Percentiles rank a stretch among this genome's conserved stretches.
These are phyloP conservation scores for Arachnomyces sp. DNA, from an alignment of 2,329 filamentous ascomycete genomes.

Conservation along the genomic window DNA sequence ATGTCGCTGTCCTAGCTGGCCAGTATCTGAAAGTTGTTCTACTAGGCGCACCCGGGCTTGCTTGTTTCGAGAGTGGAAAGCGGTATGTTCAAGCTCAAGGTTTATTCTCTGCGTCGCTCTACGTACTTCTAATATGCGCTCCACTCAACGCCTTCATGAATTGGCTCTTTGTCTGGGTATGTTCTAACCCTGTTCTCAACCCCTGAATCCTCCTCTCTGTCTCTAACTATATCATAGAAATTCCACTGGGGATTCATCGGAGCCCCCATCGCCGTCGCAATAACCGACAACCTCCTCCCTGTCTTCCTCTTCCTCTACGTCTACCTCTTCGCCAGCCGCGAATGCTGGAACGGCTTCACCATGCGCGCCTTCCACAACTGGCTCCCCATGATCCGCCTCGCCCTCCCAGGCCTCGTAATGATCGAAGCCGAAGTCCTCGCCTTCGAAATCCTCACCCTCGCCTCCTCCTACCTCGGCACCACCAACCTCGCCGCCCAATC, in stretches of 20 bases:
- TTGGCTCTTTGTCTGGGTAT: slow-evolving; percentile 69
- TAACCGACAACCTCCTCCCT: slow-evolving; percentile 69
- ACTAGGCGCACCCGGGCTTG: slow-evolving; percentile 66
- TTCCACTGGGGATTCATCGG: slow-evolving; percentile 65
- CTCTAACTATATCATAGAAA: too few relatives aligned
- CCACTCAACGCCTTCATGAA: slow-evolving; percentile 76
- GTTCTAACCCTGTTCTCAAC: slow-evolving; percentile 12
- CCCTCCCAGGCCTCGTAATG: slow-evolving; percentile 86
- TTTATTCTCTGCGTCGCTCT: slow-evolving; percentile 74
- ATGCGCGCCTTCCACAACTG: slow-evolving; percentile 64
- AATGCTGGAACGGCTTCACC: slow-evolving; percentile 79
- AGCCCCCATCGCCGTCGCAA: slow-evolving; percentile 67
- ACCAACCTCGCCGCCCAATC: slow-evolving; percentile 81
- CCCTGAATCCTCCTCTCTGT: slow-evolving; percentile 1
- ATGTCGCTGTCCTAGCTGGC: slow-evolving; percentile 64
- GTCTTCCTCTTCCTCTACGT: slow-evolving; percentile 68
- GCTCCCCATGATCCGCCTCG: slow-evolving; percentile 77
- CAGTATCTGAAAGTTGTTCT: slow-evolving; percentile 65
- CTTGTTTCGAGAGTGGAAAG: slow-evolving; percentile 70
- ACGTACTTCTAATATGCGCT: slow-evolving; percentile 73
- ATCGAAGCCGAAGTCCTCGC: slow-evolving; percentile 88
- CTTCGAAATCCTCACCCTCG: slow-evolving; percentile 85
- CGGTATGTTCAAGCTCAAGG: slow-evolving; percentile 85
- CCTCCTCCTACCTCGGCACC: slow-evolving; percentile 69
- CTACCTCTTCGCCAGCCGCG: slow-evolving; percentile 59